Conservation (phyloP, 1,284 basidiomycete genomes). For the Leccinum pseudoinsigne region DNA sequence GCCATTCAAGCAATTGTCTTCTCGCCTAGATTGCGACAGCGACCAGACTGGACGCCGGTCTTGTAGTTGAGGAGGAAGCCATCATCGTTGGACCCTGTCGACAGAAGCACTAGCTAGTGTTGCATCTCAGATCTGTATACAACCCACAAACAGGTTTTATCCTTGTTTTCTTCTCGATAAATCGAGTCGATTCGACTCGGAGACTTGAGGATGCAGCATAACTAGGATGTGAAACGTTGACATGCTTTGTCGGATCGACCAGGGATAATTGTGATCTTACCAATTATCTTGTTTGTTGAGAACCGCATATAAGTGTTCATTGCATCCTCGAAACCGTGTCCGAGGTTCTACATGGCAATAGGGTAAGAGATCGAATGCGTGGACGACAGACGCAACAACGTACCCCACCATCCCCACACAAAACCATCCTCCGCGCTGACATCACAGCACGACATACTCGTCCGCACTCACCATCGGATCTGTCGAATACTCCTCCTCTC, state of each 20-base stretch:
- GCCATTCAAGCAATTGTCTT: too few species aligned
- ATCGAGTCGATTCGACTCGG: not conserved
- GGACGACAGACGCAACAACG: not conserved
- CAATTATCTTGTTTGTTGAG: not conserved
- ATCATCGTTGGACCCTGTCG: too few species aligned
- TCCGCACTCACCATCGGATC: conserved; percentile 76
- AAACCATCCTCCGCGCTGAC: not conserved
- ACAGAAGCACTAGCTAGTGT: too few species aligned
- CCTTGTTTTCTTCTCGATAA: not conserved
- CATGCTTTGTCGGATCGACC: not conserved
- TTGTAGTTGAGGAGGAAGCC: too few species aligned
- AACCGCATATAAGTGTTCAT: not conserved
- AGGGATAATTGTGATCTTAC: not conserved
- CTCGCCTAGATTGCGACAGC: too few species aligned
- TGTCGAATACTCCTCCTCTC: conserved; percentile 57
- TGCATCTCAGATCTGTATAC: not conserved
- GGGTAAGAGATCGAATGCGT: not conserved
- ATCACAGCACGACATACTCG: conserved; percentile 60
- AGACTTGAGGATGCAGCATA: not conserved
- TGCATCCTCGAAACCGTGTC: not conserved
- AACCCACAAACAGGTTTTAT: not conserved
- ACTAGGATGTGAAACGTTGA: not conserved
- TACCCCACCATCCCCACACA: not conserved
- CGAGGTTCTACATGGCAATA: too few species aligned
- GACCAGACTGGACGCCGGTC: too few species aligned